Conservation (phyloP, 257 asterid species). For the Eustoma russellianum region DNA sequence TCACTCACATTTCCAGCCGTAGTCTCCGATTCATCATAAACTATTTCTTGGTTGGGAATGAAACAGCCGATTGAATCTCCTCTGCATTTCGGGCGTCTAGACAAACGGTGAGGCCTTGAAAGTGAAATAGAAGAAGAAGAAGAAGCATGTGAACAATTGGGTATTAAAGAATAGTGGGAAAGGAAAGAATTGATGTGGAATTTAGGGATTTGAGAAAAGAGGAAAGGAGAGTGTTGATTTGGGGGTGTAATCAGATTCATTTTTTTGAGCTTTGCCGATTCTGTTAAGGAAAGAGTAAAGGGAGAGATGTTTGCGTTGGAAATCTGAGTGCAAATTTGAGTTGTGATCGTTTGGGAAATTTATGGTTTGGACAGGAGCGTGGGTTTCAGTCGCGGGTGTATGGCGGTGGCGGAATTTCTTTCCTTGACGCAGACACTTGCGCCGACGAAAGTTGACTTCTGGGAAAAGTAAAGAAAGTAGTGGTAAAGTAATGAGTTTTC, state of each 20-base stretch:
- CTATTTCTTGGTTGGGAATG: conserved; percentile 18
- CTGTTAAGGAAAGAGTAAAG: too few relatives aligned
- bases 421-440: too few relatives aligned
- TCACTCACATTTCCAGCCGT: conserved; percentile 5
- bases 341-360: too few relatives aligned
- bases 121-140: not conserved
- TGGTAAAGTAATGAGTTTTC: too few relatives aligned
- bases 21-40: conserved; percentile 6
- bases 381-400: too few relatives aligned
- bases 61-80: conserved; percentile 17
- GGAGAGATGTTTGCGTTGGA: too few relatives aligned
- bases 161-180: not conserved
- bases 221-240: conserved; percentile 4
- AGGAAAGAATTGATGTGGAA: conserved; percentile 1
- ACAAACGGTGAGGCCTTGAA: not conserved
- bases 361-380: too few relatives aligned
- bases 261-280: too few relatives aligned
- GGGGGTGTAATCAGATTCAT: not conserved
- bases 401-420: too few relatives aligned
- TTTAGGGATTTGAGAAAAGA: conserved; percentile 3
- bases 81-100: conserved; percentile 2
- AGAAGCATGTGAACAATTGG: not conserved
- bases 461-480: too few relatives aligned
- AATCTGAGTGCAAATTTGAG: too few relatives aligned
- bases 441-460: too few relatives aligned